Base-by-base conservation (phyloP, 2,329 filamentous ascomycete species). In the Ampelomyces quisqualis region DNA sequence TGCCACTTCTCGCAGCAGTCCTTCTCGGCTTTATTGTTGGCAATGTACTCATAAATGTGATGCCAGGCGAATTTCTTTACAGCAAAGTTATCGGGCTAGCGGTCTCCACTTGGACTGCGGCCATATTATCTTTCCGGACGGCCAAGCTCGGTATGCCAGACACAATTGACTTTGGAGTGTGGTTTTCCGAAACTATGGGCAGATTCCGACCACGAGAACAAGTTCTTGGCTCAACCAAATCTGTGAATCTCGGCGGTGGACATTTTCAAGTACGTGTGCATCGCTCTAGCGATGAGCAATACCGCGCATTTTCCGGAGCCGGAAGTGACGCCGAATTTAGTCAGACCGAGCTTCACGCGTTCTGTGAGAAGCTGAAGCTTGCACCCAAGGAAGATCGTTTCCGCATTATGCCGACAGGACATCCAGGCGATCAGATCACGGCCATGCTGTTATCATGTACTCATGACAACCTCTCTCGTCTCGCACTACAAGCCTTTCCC, bases 61-160 rank as follows among this genome's bases (percentile, higher is more conserved):
- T 66, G 5, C 69, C 70, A 2, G 19, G 26, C 4, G 20, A 58
- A 0, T 78, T 74, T 41, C 35, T 58, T 2, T 80, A 73, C 49
- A 67, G 69, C 22, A 68, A 71, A 30, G 72, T 77, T 10, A 72
- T 78, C 43, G 71, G 73, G 2, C 66, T 80, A 7, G 75, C 64
- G 5, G 55, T 66, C 3, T 68, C 72, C 4, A 79, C 77, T 6
- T 79, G 77, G 77, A 75, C 68, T 10, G 70, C 74, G 10, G 77
- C 74, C 8, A 53, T 79, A 13, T 62, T 78, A 3, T 73, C 74
- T 1, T 60, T 78, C 18, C 64, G 67, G 35, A 73, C 69, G 8
- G 74, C 75, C 2, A 75, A 75, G 26, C 68, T 79, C 46, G 70
- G 72, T 10, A 70, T 73, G 57, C 73, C 74, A 1, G 67, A 69